Evolutionary conservation across 1,284 basidiomycete species (phyloP).

Genomic region (Testicularia cyperi): DNA sequence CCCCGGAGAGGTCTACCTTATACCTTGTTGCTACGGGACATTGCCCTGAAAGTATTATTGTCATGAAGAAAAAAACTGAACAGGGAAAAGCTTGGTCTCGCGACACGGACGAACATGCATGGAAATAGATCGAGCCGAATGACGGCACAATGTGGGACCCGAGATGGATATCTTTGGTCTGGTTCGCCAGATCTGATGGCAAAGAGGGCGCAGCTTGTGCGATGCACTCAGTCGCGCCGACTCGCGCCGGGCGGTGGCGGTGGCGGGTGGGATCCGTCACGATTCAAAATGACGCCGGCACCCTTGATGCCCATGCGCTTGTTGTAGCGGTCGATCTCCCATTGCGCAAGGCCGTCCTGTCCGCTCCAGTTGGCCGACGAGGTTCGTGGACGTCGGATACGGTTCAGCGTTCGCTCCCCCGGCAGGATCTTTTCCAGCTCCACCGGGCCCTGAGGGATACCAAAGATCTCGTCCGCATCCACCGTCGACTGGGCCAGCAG

Average conservation of each 20-base stretch:
- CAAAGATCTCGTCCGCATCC: slow-evolving; percentile 57
- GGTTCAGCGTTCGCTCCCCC: slow-evolving; percentile 24
- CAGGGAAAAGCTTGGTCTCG: too few relatives aligned
- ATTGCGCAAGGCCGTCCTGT: slow-evolving; percentile 50
- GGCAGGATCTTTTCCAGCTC: slow-evolving; percentile 53
- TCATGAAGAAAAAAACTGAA: too few relatives aligned
- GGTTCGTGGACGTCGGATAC: slow-evolving; percentile 44
- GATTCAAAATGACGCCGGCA: slow-evolving; percentile 16
- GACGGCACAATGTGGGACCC: too few relatives aligned
- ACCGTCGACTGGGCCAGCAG: slow-evolving; percentile 46
- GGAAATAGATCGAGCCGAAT: too few relatives aligned
- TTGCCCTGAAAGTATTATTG: too few relatives aligned
- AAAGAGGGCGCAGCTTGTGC: too few relatives aligned
- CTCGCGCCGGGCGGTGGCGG: slow-evolving; percentile 17
- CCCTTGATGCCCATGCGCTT: slow-evolving; percentile 53
- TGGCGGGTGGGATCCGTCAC: slow-evolving; percentile 19
- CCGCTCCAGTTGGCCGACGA: slow-evolving; percentile 55
- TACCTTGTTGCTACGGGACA: too few relatives aligned
- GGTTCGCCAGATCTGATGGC: too few relatives aligned
- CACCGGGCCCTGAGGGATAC: slow-evolving; percentile 50
- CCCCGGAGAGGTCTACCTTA: too few relatives aligned
- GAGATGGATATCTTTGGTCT: too few relatives aligned
- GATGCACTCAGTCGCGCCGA: too few relatives aligned
- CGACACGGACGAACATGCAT: too few relatives aligned
- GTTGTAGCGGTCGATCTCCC: slow-evolving; percentile 58